Evolutionary conservation across 768 basidiomycete species (phyloP), one percentile per base, ranked within the genome.

Genomic region (Russula virescens): DNA sequence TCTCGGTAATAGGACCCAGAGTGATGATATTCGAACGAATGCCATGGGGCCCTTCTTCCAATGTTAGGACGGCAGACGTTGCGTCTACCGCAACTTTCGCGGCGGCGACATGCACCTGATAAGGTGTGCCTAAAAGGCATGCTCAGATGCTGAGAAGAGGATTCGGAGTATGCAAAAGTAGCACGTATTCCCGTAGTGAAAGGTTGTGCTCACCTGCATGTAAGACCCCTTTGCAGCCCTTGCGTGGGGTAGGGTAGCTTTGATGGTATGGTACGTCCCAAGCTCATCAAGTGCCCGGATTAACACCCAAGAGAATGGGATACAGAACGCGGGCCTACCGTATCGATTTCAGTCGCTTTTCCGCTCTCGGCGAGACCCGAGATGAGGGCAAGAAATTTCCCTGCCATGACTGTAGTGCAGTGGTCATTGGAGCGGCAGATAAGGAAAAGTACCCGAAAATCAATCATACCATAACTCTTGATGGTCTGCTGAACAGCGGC

Each of bases 81-180:
- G 94, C 93, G 71, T 99, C 95, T 40, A 98, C 84, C 19, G 82
- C 96, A 0, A 96, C 94, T 74, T 98, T 99, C 25, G 95, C 95
- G 10, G 94, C 91, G 14, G 91, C 92, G 14, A 96, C 93, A 69
- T 98, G 96, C 9, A 84, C 92, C 75, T 98, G 95, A 73, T 86
- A 91, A 0, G 91, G 89, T 9, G 85, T 85, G 13, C 79, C 91
- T 90, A 66, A 60, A 45, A 45, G 25, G 19, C 46, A 14, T 21
- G 19, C 10, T 57, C 23, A 60, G 31, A 35, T 16, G 19, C 42
- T 25, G 40, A 21, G 21, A 9, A 34, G 26, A n/a, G n/a, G n/a
- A n/a, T n/a, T n/a, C 10, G 7, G 48, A 35, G 13, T 25, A 18
- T 38, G 18, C 11, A 10, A 52, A 59, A 26, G 43, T 47, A 0